Conservation (phyloP, 768 basidiomycete genomes). For the Boletus reticulatus region DNA sequence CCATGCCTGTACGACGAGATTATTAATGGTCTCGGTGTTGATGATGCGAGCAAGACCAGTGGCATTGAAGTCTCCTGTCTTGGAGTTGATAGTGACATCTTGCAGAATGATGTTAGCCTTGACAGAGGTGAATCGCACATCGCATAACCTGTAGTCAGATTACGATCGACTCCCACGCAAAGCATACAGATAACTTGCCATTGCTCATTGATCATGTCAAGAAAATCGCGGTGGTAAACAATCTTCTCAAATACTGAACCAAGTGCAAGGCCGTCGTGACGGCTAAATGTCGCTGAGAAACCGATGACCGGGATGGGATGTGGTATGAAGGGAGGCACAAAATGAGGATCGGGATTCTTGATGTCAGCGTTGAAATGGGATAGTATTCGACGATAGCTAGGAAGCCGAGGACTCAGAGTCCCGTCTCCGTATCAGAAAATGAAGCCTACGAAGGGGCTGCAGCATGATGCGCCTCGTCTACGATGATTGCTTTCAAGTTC, state of each 20-base stretch:
- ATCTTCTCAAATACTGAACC: constrained; percentile 87
- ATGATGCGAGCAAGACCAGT: constrained; percentile 77
- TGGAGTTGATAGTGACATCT: constrained; percentile 60
- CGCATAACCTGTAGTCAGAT: constrained; percentile 63
- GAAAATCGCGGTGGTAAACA: constrained; percentile 88
- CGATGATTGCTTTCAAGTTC: constrained; percentile 68
- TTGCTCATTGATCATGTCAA: constrained; percentile 90
- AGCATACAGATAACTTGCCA: constrained; percentile 49
- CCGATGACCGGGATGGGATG: constrained; percentile 81
- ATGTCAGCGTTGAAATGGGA: constrained; percentile 76
- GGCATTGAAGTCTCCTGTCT: constrained; percentile 80
- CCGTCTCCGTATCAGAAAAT: background rate
- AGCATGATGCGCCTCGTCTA: constrained; percentile 96
- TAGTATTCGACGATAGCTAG: constrained; percentile 79
- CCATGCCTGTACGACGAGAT: constrained; percentile 80
- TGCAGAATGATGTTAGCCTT: constrained; percentile 69
- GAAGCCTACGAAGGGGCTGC: constrained; percentile 82
- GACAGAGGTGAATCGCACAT: constrained; percentile 83
- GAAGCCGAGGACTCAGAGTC: constrained; percentile 2
- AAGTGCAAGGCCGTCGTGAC: constrained; percentile 88
- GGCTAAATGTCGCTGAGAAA: constrained; percentile 92
- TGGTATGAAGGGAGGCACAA: constrained; percentile 35
- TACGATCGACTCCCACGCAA: background rate
- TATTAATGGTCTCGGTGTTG: constrained; percentile 76
- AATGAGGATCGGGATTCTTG: constrained; percentile 46